Conservation (phyloP, 768 basidiomycete genomes). For the Porpolomopsis calyptriformis region DNA sequence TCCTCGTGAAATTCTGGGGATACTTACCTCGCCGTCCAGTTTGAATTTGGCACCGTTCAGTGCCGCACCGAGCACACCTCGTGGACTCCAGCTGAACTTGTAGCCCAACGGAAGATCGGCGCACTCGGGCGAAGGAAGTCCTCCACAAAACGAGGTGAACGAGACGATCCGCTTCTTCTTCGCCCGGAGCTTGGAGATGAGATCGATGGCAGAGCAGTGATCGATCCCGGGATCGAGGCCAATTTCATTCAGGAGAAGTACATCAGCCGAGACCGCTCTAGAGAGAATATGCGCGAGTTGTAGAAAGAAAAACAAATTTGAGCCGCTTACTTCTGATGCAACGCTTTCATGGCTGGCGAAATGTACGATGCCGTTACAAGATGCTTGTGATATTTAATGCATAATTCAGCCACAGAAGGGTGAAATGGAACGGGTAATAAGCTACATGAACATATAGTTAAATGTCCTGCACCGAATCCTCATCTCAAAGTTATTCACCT, state of each 20-base stretch:
- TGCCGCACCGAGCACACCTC: conserved; percentile 76
- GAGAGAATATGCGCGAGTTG: background rate
- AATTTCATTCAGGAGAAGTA: conserved; percentile 82
- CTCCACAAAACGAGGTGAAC: conserved; percentile 89
- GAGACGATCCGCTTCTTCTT: conserved; percentile 50
- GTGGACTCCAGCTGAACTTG: conserved; percentile 90
- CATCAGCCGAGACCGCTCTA: conserved; percentile 51
- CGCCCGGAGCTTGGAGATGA: conserved; percentile 42
- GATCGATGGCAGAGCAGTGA: conserved; percentile 73
- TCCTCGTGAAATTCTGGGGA: conserved; percentile 2
- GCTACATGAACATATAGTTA: conserved; percentile 29
- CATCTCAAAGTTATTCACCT: conserved; percentile 40
- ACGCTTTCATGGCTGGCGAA: conserved; percentile 59
- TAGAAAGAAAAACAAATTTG: background rate
- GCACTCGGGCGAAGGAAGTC: conserved; percentile 71
- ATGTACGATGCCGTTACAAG: conserved; percentile 90
- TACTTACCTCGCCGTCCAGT: conserved; percentile 45
- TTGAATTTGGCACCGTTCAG: conserved; percentile 61
- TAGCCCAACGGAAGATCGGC: conserved; percentile 65
- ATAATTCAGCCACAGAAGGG: conserved; percentile 55
- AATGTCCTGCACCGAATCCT: background rate
- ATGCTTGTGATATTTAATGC: conserved; percentile 59
- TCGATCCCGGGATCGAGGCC: conserved; percentile 86
- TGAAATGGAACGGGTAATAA: conserved; percentile 75
- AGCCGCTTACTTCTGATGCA: conserved; percentile 46